A percentile compares a stretch with the other conserved stretches of the same genome.
phyloP scores from a whole-genome alignment of 176 grass and related monocot genomes.

The Lolium rigidum region DNA sequence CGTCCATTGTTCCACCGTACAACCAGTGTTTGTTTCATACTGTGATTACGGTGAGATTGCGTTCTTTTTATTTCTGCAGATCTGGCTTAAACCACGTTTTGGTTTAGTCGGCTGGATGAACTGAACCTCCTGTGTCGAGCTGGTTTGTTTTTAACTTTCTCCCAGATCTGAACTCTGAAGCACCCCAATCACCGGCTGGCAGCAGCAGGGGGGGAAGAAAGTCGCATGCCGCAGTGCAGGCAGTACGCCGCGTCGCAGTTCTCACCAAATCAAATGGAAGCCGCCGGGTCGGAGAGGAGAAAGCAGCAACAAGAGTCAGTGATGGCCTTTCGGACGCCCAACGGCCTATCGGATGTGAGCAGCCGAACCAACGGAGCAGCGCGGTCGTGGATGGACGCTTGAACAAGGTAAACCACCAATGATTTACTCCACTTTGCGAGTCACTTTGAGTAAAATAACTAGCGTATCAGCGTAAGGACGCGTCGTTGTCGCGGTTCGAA shows the following conservation, averaged over 20 bases:
- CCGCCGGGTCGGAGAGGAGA: background rate
- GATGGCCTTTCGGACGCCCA: conserved; percentile 46
- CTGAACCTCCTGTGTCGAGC: background rate
- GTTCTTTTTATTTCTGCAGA: too few species aligned
- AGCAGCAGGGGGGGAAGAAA: background rate
- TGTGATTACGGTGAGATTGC: too few species aligned
- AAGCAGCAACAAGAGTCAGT: background rate
- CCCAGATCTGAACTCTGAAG: background rate
- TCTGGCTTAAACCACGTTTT: background rate
- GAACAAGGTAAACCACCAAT: background rate
- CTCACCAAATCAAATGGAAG: background rate
- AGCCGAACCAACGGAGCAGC: conserved; percentile 10
- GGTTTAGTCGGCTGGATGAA: background rate
- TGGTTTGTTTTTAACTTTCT: background rate
- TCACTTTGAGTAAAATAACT: too few species aligned
- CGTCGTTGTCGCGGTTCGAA: too few species aligned
- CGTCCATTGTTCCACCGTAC: too few species aligned
- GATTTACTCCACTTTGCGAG: too few species aligned
- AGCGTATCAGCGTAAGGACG: too few species aligned
- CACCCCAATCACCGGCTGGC: background rate
- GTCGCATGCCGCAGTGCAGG: background rate
- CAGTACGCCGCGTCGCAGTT: conserved; percentile 31
- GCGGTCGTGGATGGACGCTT: background rate
- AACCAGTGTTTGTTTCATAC: background rate
- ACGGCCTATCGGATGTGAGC: conserved; percentile 8